Evolutionary conservation across 2,329 filamentous ascomycete genomes (phyloP), one percentile per base, ranked within the genome.

Genomic region (Penicillium frequentans): DNA sequence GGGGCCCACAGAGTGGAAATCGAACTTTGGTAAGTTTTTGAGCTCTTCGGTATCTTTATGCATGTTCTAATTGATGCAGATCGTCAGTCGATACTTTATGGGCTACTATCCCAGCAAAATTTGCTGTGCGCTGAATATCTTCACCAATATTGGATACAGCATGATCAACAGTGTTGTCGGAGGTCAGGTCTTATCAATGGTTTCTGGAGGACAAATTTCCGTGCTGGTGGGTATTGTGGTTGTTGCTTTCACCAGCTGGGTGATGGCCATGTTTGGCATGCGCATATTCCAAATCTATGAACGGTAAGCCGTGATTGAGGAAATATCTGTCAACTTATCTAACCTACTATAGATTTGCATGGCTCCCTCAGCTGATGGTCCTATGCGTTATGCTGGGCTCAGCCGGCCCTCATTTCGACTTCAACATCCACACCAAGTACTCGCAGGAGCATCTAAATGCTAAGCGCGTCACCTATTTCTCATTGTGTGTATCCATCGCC

Each of bases 111-210:
- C 76, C 10, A 73, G 69, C 57, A 77, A 76, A 60, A 59, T 77
- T 33, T 74, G 65, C 66, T 76, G 68, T 60, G 64, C 70, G 4
- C 61, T 79, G 24, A 78, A 78, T 49, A 68, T 79, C 16, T 65
- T 79, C 31, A 75, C 76, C 49, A 76, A 76, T 64, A 50, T 77
- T 19, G 77, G 77, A 14, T 79, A 76, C 45, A 71, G 74, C 31
- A 77, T 78, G 67, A 71, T 79, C 53, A 76, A 75, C 61, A 69
- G 69, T 35, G 72, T 77, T 27, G 68, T 78, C n/a, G 76, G 74
- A 44, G 77, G 77, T 5, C 76, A 79, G 55, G 68, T 79, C n/a
- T 65, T 79, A 19, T 78, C 76, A 14, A 73, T 68, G 24, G 68
- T 78, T 24, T 73, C 71, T 31, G 75, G 70, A 3, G 75, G 70